phyloP scores from a whole-genome alignment of 495 filamentous ascomycete genomes.

The Hypoxylon intermedium region DNA sequence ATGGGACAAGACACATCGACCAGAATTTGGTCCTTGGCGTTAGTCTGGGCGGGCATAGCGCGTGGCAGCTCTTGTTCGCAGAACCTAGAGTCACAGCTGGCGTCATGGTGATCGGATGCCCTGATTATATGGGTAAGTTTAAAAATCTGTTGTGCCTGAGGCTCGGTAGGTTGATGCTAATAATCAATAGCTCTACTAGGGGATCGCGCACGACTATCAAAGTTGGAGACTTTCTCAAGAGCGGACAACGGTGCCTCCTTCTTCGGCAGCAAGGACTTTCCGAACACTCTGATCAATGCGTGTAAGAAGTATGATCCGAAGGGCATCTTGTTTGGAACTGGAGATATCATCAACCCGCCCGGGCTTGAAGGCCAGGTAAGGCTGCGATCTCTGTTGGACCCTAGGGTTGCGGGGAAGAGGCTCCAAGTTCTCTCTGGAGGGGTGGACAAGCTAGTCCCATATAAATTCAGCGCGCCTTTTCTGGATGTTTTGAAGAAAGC shows the following conservation, averaged over 20 bases:
- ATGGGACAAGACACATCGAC: constrained; percentile 56
- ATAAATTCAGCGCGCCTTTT: constrained; percentile 71
- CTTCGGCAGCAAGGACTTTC: constrained; percentile 78
- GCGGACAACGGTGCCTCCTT: constrained; percentile 64
- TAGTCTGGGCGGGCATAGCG: constrained; percentile 86
- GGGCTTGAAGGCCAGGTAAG: constrained; percentile 39
- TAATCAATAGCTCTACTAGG: constrained; percentile 64
- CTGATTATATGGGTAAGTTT: constrained; percentile 74
- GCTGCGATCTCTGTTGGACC: constrained; percentile 57
- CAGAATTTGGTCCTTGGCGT: constrained; percentile 80
- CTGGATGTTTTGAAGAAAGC: constrained; percentile 72
- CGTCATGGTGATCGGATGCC: constrained; percentile 84
- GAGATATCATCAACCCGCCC: constrained; percentile 39
- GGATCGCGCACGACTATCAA: constrained; percentile 78
- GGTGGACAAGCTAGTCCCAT: constrained; percentile 85
- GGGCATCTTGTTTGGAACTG: constrained; percentile 66
- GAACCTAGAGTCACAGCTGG: constrained; percentile 79
- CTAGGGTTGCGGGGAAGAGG: constrained; percentile 70
- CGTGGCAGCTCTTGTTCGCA: constrained; percentile 80
- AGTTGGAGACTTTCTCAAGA: constrained; percentile 64
- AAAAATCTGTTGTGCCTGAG: no score
- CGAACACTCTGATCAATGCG: constrained; percentile 65
- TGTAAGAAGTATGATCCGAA: constrained; percentile 73
- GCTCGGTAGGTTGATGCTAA: background rate
- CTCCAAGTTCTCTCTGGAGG: constrained; percentile 80